Conservation (phyloP, 495 filamentous ascomycete genomes). For the Xylaria flabelliformis region DNA sequence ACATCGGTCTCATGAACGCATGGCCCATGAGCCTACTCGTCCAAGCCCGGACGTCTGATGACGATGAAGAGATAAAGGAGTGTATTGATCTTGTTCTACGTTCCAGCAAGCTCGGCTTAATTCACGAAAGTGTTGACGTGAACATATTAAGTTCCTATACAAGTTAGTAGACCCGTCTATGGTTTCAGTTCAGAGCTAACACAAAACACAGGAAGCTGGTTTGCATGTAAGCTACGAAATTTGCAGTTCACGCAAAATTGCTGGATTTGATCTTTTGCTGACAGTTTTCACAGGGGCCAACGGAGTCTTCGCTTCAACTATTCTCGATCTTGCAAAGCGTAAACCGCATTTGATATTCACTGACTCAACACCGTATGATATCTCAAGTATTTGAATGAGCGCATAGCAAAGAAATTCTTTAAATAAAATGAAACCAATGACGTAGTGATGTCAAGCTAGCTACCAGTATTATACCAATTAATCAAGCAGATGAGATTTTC, state of each 20-base stretch:
- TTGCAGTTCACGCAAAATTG: too few relatives aligned
- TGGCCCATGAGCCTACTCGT: constrained; percentile 97
- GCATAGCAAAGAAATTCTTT: not conserved
- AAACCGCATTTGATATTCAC: constrained; percentile 87
- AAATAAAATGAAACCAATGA: not conserved
- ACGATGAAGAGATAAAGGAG: constrained; percentile 80
- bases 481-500: not conserved
- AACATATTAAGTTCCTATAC: constrained; percentile 77
- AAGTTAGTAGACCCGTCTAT: constrained; percentile 53
- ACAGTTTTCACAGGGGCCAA: constrained; percentile 68
- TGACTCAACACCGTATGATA: constrained; percentile 24
- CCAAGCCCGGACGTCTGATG: constrained; percentile 87
- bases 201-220: constrained; percentile 75
- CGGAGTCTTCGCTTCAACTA: constrained; percentile 92
- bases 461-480: not conserved
- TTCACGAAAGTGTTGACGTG: constrained; percentile 94
- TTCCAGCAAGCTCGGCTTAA: constrained; percentile 74
- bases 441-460: not conserved
- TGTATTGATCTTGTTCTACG: constrained; percentile 75
- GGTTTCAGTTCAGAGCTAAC: constrained; percentile 36
- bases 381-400: constrained; percentile 12
- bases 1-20: constrained; percentile 84
- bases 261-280: constrained; percentile 12
- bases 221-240: constrained; percentile 68
- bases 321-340: constrained; percentile 84